These are phyloP conservation scores for Pisolithus thermaeus DNA, from an alignment of 1,284 basidiomycete species.

Conservation along the genomic window DNA sequence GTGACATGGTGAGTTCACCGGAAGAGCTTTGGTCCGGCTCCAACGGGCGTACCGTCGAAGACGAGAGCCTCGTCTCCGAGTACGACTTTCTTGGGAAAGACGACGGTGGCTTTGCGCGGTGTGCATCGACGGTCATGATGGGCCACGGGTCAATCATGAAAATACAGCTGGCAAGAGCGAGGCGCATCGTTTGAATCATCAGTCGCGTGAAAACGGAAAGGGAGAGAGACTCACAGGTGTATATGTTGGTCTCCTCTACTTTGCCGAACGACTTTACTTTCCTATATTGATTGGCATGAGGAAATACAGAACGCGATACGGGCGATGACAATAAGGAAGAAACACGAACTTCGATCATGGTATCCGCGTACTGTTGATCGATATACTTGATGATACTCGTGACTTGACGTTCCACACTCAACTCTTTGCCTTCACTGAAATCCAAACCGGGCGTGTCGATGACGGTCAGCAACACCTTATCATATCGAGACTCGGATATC, in stretches of 20 bases:
- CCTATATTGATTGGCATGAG: slow-evolving; percentile 35
- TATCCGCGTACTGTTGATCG: slow-evolving; percentile 73
- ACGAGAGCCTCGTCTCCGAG: slow-evolving; percentile 55
- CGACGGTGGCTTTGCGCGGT: slow-evolving; percentile 42
- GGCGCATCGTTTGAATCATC: not conserved
- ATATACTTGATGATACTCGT: slow-evolving; percentile 65
- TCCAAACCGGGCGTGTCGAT: slow-evolving; percentile 81
- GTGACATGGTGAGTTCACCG: slow-evolving; percentile 55
- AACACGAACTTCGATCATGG: slow-evolving; percentile 68
- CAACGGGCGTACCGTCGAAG: slow-evolving; percentile 37
- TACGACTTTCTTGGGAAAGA: slow-evolving; percentile 44
- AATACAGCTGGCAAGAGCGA: slow-evolving; percentile 51
- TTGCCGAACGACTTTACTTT: slow-evolving; percentile 77
- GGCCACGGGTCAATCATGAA: slow-evolving; percentile 76
- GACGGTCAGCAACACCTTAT: slow-evolving; percentile 66
- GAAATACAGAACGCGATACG: slow-evolving; percentile 1
- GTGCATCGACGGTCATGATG: slow-evolving; percentile 49
- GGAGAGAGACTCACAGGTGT: slow-evolving; percentile 55
- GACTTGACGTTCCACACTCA: slow-evolving; percentile 72
- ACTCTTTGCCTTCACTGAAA: slow-evolving; percentile 61
- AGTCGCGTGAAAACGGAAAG: not conserved
- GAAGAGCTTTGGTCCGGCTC: slow-evolving; percentile 41
- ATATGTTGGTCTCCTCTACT: slow-evolving; percentile 82
- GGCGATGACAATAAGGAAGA: not conserved
- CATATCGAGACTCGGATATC: slow-evolving; percentile 73